Evolutionary conservation across 2,329 filamentous ascomycete species (phyloP), one percentile per base, ranked within the genome.

Genomic region (Penicillium sp.): DNA sequence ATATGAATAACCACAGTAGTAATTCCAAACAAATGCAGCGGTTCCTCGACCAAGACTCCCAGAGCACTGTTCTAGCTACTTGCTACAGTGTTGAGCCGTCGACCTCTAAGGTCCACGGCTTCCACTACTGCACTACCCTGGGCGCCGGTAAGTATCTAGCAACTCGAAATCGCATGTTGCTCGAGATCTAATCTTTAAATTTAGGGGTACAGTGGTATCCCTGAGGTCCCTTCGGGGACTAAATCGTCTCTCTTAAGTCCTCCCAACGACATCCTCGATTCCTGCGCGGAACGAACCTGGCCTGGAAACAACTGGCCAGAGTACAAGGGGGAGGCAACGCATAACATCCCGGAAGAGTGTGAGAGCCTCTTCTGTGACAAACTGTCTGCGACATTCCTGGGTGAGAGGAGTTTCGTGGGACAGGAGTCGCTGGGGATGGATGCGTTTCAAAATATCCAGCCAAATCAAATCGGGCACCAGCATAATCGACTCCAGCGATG

Each of bases 321-420:
- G 75, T 73, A 76, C 69, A 79, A 76, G 88, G 89, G 89, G 89
- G 91, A 91, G 91, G 91, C 91, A 88, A 87, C 90, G 89, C 86
- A 90, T 80, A 87, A 88, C 82, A 96, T 96, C 84, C 91, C 89
- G 90, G 91, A 89, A 91, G 91, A 96, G 90, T 96, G 92, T 96
- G 92, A 96, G 91, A 97, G 92, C 84, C 93, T 96, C 88, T 96
- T 96, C 86, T 96, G 92, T 81, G 91, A 93, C 88, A 88, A 87
- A 84, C 90, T 96, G 87, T 89, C 85, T 80, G 81, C 87, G 81
- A 88, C 90, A 82, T 96, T 97, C 86, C 89, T 88, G 84, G 92
- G 90, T 96, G 91, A 95, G 91, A 87, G 88, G 89, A 87, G 86
- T 79, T 77, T 80, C 82, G 84, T 78, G 76, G 79, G 80, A 81